Base-by-base conservation (phyloP, 148 eudicot species). In the Amaranthus cruentus region DNA sequence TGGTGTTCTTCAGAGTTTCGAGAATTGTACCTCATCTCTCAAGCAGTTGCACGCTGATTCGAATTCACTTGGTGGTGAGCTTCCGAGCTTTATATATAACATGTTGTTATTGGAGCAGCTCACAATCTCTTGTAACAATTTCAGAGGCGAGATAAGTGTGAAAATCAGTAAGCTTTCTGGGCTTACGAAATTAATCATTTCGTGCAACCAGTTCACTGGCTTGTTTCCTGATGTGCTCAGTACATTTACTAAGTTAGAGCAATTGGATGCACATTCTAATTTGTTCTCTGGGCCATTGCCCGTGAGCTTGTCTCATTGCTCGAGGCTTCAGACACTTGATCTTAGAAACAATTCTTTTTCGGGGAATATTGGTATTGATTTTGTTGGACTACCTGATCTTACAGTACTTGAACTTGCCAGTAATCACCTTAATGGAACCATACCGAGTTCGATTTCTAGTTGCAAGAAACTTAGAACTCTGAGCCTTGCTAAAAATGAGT, bases 321-420 rank as follows among this genome's bases (percentile, higher is more conserved):
- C 85, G 44, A 83, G 66, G 62, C 84, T 93, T 21, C 69, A 66
- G 57, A 78, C 83, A 38, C 94, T 93, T 75, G 96, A 90, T 88
- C 88, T 93, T 60, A 78, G 92, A 42, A 93, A 93, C 82, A 93
- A 90, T 81, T 86, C 98, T 13, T 82, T 93, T 58, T 71, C 81
- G 4, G 96, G 96, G 53, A 65, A 50, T 4, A 74, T 93, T 54
- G 75, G 75, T 76, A 73, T 89, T 58, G 82, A 89, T 83, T 91
- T 89, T 74, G 78, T 83, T 66, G 54, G 79, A 72, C 76, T 91
- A 68, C 61, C 83, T 46, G 70, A 79, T 74, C 82, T 91, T 13
- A 77, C 62, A 58, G 73, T 74, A 44, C 88, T 91, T 83, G 89
- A 91, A 74, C 84, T 91, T 78, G 97, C 85, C 38, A 89, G 87